A percentile compares a stretch with the other conserved stretches of the same genome.
Conservation (phyloP, 1,139 yeast genomes). For the Protomyces inouyei region DNA sequence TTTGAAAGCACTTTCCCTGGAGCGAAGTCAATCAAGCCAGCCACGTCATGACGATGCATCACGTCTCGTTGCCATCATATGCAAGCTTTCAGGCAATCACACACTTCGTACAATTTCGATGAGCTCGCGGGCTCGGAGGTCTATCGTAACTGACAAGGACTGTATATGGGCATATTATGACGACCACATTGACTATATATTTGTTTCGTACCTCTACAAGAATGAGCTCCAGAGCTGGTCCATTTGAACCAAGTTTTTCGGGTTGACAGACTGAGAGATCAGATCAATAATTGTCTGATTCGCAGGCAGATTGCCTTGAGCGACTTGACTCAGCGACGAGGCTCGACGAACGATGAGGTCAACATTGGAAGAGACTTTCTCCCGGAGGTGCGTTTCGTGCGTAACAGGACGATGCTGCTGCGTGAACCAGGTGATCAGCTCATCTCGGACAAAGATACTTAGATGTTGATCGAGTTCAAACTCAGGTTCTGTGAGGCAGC, state of each 20-base stretch:
- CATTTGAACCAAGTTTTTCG: constrained; percentile 85
- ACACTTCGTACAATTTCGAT: too few species aligned
- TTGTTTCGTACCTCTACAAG: constrained; percentile 43
- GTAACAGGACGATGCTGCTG: constrained; percentile 66
- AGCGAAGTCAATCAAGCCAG: too few species aligned
- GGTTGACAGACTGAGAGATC: constrained; percentile 93
- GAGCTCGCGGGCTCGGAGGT: too few species aligned
- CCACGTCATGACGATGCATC: too few species aligned
- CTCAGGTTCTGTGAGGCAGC: constrained; percentile 85
- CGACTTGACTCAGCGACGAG: constrained; percentile 63
- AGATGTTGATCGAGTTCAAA: constrained; percentile 43
- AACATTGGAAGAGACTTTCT: constrained; percentile 82
- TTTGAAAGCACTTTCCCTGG: too few species aligned
- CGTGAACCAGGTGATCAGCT: constrained; percentile 80
- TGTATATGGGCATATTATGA: too few species aligned
- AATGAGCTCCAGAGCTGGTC: constrained; percentile 97
- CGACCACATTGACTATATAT: too few species aligned
- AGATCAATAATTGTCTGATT: constrained; percentile 88
- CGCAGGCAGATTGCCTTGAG: constrained; percentile 72
- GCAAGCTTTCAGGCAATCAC: too few species aligned
- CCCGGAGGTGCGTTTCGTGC: constrained; percentile 75
- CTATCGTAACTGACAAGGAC: too few species aligned
- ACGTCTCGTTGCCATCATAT: too few species aligned
- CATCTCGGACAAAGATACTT: constrained; percentile 90
- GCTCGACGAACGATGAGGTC: constrained; percentile 72